Percentiles rank a stretch among this genome's conserved stretches.
phyloP scores from a whole-genome alignment of 192 early-diverging fungal species.

The Rhizophlyctis rosea region DNA sequence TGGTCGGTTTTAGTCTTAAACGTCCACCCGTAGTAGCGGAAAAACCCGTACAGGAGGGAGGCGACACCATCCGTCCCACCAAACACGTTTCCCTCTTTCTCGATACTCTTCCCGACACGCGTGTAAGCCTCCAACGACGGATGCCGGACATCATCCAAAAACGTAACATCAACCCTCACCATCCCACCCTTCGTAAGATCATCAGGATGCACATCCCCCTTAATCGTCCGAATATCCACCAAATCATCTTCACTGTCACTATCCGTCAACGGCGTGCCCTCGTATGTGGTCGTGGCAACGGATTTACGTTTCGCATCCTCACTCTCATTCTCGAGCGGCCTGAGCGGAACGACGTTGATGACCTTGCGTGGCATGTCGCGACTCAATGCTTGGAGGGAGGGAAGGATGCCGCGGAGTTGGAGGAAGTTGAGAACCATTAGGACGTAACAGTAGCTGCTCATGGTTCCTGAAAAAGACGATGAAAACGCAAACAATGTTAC shows the following conservation, averaged over 20 bases:
- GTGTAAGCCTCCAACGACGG: not conserved
- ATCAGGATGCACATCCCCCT: not conserved
- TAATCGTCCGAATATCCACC: not conserved
- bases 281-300: conserved; percentile 2
- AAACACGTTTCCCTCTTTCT: too few species aligned
- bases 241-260: not conserved
- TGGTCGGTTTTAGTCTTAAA: conserved; percentile 20
- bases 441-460: conserved; percentile 43
- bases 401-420: conserved; percentile 36
- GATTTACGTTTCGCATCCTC: conserved; percentile 9
- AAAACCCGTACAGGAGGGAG: conserved; percentile 33
- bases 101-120: not conserved
- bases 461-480: conserved; percentile 30
- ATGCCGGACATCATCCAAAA: conserved; percentile 13
- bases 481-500: too few species aligned
- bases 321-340: conserved; percentile 9
- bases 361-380: not conserved
- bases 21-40: conserved; percentile 37
- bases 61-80: conserved; percentile 16
- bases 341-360: conserved; percentile 10
- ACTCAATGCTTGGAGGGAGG: conserved; percentile 37
- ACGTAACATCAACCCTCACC: conserved; percentile 29
- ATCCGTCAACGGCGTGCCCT: not conserved
- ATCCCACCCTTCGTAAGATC: conserved; percentile 2
- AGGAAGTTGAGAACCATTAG: conserved; percentile 46